A percentile compares a stretch with the other conserved stretches of the same genome.
These are phyloP conservation scores for Anastatica hierochuntica DNA, from an alignment of 345 rosid species.

Conservation along the genomic window DNA sequence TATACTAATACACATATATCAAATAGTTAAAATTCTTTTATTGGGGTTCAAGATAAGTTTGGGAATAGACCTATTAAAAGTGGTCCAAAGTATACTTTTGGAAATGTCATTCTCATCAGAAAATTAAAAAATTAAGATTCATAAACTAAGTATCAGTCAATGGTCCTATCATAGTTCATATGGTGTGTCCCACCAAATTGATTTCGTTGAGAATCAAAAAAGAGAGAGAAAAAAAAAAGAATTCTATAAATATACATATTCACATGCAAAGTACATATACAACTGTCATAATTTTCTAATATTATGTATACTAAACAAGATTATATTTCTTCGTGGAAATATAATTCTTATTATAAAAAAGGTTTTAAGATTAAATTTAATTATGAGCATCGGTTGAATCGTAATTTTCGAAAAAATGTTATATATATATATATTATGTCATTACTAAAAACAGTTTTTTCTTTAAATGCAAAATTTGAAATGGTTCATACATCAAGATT, in stretches of 20 bases:
- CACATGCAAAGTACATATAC: no score
- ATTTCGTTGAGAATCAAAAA: slow-evolving; percentile 13
- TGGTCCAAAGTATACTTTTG: slow-evolving; percentile 31
- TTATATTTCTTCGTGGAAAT: no score
- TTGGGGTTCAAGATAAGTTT: slow-evolving; percentile 28
- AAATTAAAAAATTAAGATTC: slow-evolving; percentile 2
- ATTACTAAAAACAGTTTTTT: no score
- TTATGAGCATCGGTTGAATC: no score
- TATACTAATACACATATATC: slow-evolving; percentile 5
- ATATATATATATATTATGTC: no score
- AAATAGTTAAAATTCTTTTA: no score
- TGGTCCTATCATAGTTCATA: slow-evolving; percentile 26
- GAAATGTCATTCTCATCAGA: slow-evolving; percentile 27
- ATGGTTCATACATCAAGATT: background rate
- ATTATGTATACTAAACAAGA: no score
- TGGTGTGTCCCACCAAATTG: slow-evolving; percentile 25
- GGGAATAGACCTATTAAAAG: slow-evolving; percentile 30
- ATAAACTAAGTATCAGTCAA: slow-evolving; percentile 25
- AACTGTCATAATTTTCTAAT: no score
- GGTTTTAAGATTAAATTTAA: no score
- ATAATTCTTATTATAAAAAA: no score
- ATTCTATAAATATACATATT: background rate
- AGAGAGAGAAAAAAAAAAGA: no score
- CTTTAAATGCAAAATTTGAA: background rate
- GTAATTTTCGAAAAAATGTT: no score